A percentile compares a stretch with the other conserved stretches of the same genome.
phyloP scores from a whole-genome alignment of 2,329 filamentous ascomycete genomes.

The Alternaria ethzedia region DNA sequence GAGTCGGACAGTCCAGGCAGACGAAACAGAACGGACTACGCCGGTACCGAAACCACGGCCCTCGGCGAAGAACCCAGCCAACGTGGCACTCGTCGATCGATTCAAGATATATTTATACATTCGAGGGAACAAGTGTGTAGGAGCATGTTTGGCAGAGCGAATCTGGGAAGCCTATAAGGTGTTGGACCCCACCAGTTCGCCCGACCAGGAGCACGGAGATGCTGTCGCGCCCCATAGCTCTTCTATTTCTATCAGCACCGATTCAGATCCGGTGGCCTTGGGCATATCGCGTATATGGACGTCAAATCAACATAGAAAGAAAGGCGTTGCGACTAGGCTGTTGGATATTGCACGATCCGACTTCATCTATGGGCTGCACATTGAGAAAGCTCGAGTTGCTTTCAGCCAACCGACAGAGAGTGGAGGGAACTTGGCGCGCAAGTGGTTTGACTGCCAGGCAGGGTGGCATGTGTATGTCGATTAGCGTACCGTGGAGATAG shows the following conservation, averaged over 20 bases:
- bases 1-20: conserved; percentile 18
- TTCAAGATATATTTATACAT: conserved; percentile 69
- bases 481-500: conserved; percentile 46
- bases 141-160: conserved; percentile 66
- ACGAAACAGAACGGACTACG: background rate
- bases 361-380: conserved; percentile 62
- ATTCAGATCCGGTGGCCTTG: conserved; percentile 58
- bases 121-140: conserved; percentile 66
- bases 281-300: conserved; percentile 72
- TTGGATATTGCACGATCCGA: conserved; percentile 62
- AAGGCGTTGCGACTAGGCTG: conserved; percentile 64
- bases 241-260: conserved; percentile 53
- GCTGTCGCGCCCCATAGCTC: conserved; percentile 30
- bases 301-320: conserved; percentile 60
- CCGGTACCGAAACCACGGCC: conserved; percentile 37
- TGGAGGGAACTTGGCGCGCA: conserved; percentile 63
- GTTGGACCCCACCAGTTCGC: conserved; percentile 36
- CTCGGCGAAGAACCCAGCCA: conserved; percentile 26
- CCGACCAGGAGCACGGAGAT: conserved; percentile 23
- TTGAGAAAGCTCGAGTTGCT: conserved; percentile 63
- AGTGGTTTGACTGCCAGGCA: conserved; percentile 62
- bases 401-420: conserved; percentile 72
- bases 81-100: conserved; percentile 49
- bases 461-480: conserved; percentile 69
- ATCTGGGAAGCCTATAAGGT: conserved; percentile 65